Conservation (phyloP, 2,329 filamentous ascomycete species). For the Neophaeococcomyces aloes region DNA sequence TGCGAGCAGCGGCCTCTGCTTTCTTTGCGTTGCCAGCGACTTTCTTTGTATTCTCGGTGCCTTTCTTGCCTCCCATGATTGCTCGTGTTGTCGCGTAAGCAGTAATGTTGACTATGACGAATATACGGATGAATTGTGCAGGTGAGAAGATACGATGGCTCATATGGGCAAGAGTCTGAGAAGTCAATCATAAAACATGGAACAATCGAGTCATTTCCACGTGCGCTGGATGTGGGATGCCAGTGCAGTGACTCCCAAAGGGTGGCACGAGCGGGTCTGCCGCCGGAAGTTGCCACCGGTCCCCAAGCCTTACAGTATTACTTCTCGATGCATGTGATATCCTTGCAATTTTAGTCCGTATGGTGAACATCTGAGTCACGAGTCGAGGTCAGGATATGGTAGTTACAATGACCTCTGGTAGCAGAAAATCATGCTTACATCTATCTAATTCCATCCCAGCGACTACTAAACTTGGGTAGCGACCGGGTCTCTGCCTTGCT, state of each 20-base stretch:
- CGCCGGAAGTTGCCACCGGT: background rate
- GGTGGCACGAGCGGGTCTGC: no score
- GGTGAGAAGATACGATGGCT: conserved; percentile 16
- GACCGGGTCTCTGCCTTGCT: no score
- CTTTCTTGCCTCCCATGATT: conserved; percentile 63
- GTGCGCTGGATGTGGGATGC: background rate
- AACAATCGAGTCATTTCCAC: conserved; percentile 4
- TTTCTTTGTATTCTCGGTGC: conserved; percentile 75
- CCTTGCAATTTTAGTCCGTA: no score
- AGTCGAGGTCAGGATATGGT: no score
- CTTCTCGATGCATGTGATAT: no score
- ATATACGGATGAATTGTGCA: conserved; percentile 27
- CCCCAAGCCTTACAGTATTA: no score
- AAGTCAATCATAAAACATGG: background rate
- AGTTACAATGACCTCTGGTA: no score
- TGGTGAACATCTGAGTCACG: no score
- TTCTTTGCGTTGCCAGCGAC: conserved; percentile 76
- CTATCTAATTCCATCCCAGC: no score
- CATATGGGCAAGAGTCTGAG: background rate
- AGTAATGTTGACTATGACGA: conserved; percentile 21
- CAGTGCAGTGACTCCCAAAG: background rate
- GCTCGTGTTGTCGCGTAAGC: conserved; percentile 13
- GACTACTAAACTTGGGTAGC: no score
- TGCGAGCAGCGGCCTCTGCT: conserved; percentile 72
- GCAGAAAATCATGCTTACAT: no score